Percentiles rank a stretch among this genome's conserved stretches.
Conservation (phyloP, 2,329 filamentous ascomycete species). For the Curvularia spicifera region DNA sequence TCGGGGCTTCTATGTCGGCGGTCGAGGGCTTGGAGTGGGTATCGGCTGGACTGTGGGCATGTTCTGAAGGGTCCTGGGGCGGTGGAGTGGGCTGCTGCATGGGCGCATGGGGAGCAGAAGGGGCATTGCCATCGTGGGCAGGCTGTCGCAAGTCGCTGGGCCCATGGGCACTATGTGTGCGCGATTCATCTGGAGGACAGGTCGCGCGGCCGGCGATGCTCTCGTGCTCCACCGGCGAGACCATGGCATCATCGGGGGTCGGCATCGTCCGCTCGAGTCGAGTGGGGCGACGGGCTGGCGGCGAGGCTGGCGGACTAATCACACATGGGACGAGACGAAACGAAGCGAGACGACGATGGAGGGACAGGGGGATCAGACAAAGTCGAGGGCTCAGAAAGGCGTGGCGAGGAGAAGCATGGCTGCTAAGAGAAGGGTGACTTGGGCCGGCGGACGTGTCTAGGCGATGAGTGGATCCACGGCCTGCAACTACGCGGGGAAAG, state of each 20-base stretch:
- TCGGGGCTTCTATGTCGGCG: constrained; percentile 42
- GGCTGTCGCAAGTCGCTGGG: constrained; percentile 23
- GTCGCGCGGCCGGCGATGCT: constrained; percentile 54
- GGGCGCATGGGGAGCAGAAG: constrained; percentile 23
- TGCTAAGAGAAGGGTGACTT: constrained; percentile 21
- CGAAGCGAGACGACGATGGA: constrained; percentile 3
- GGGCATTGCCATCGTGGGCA: constrained; percentile 24
- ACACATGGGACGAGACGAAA: constrained; percentile 26
- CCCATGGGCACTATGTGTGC: constrained; percentile 27
- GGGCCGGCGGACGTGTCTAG: constrained; percentile 27
- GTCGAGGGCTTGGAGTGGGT: constrained; percentile 40
- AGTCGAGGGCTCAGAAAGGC: constrained; percentile 12
- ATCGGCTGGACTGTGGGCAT: constrained; percentile 25
- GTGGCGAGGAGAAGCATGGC: constrained; percentile 20
- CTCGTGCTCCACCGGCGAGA: constrained; percentile 51
- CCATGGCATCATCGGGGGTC: constrained; percentile 54
- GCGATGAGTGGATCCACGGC: constrained; percentile 30
- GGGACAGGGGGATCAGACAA: constrained; percentile 13
- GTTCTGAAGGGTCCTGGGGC: constrained; percentile 36
- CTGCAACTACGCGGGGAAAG: constrained; percentile 36
- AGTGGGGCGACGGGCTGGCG: constrained; percentile 38
- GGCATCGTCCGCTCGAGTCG: constrained; percentile 53
- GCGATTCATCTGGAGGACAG: constrained; percentile 58
- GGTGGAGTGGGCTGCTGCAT: constrained; percentile 48
- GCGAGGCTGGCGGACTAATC: constrained; percentile 17